phyloP scores from a whole-genome alignment of 2,329 filamentous ascomycete species.

The Fusarium beomiforme region DNA sequence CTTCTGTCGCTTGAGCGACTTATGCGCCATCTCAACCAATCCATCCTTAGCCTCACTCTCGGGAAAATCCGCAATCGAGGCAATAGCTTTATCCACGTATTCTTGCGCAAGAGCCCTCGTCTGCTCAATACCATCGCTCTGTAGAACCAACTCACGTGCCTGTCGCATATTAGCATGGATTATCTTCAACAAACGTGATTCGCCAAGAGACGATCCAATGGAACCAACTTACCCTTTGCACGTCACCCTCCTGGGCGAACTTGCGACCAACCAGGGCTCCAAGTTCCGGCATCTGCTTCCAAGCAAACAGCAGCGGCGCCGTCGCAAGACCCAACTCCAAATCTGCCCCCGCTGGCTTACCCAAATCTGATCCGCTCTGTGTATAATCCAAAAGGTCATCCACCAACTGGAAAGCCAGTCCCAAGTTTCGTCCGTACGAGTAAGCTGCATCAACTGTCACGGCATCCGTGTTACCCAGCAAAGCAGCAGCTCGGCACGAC shows the following conservation, averaged over 20 bases:
- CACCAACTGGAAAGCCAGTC: conserved; percentile 94
- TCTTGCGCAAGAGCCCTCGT: conserved; percentile 90
- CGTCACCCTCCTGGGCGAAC: conserved; percentile 85
- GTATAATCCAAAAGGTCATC: conserved; percentile 99
- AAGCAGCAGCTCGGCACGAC: conserved; percentile 87
- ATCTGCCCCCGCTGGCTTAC: conserved; percentile 95
- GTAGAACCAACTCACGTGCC: conserved; percentile 86
- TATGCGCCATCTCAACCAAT: conserved; percentile 91
- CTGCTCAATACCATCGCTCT: conserved; percentile 89
- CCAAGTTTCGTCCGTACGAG: conserved; percentile 90
- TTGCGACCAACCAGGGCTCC: conserved; percentile 91
- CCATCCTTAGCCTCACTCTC: conserved; percentile 95
- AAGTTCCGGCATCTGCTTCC: conserved; percentile 87
- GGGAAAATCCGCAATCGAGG: conserved; percentile 85
- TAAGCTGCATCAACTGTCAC: conserved; percentile 92
- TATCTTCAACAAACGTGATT: conserved; percentile 31
- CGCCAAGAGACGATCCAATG: conserved; percentile 7
- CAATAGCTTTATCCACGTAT: conserved; percentile 87
- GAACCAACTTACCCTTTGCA: conserved; percentile 72
- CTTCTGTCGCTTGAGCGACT: conserved; percentile 89
- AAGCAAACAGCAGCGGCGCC: conserved; percentile 92
- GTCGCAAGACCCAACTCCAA: conserved; percentile 93
- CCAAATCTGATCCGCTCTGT: conserved; percentile 81
- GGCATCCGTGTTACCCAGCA: conserved; percentile 80
- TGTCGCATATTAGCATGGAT: conserved; percentile 52